Conservation (phyloP, 768 basidiomycete species). For the Terana coerulea region DNA sequence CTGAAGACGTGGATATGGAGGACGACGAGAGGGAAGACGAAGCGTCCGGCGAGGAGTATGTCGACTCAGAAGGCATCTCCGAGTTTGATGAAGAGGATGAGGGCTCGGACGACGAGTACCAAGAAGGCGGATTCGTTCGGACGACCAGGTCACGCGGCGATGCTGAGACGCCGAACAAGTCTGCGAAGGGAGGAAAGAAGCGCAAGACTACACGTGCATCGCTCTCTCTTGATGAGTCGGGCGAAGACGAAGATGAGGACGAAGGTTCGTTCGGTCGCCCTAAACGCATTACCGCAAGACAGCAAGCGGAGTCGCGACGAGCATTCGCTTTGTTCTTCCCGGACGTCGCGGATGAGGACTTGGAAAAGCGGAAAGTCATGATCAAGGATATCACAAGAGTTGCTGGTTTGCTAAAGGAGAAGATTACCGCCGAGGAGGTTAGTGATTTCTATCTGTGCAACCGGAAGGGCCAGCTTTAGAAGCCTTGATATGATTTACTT, state of each 20-base stretch:
- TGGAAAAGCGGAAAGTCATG: conserved; percentile 53
- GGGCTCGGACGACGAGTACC: conserved; percentile 30
- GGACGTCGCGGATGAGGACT: conserved; percentile 37
- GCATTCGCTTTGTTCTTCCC: conserved; percentile 78
- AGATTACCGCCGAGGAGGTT: conserved; percentile 73
- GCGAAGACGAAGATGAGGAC: conserved; percentile 1
- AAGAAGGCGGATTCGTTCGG: conserved; percentile 19
- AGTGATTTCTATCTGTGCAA: conserved; percentile 18
- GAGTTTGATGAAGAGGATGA: conserved; percentile 11
- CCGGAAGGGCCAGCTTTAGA: no score
- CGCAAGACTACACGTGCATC: background rate
- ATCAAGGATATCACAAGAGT: conserved; percentile 64
- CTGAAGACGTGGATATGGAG: conserved; percentile 24
- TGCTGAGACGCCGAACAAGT: background rate
- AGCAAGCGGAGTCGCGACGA: conserved; percentile 49
- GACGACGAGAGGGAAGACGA: conserved; percentile 23
- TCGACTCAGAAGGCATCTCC: conserved; percentile 13
- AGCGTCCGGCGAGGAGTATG: conserved; percentile 29
- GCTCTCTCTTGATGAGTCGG: background rate
- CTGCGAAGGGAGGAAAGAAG: conserved; percentile 1
- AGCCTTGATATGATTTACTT: no score
- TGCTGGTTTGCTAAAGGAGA: conserved; percentile 63
- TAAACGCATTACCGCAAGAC: conserved; percentile 42
- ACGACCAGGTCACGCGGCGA: conserved; percentile 9
- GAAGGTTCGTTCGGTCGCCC: background rate